Evolutionary conservation across 1,284 basidiomycete species (phyloP).

Genomic region (Volvariella surrecta): DNA sequence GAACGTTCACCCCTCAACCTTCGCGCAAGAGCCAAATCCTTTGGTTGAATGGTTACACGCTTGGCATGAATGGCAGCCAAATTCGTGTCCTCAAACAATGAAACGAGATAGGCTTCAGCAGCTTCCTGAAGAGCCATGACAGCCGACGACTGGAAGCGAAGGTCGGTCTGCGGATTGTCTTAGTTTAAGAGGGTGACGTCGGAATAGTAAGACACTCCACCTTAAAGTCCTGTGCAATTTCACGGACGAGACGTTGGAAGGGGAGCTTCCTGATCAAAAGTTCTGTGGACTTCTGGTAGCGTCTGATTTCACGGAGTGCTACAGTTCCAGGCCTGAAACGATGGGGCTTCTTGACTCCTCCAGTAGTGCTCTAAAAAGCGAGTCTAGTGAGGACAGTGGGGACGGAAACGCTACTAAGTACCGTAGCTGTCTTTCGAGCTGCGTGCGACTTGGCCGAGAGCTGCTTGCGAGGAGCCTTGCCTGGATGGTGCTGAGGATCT

Average conservation of each 20-base stretch:
- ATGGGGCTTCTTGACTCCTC: slow-evolving; percentile 78
- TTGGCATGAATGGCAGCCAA: slow-evolving; percentile 66
- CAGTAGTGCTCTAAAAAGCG: slow-evolving; percentile 35
- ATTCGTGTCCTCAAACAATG: slow-evolving; percentile 67
- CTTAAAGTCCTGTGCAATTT: slow-evolving; percentile 68
- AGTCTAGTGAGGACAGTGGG: slow-evolving; percentile 5
- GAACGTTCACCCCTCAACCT: slow-evolving; percentile 59
- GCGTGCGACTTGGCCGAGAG: slow-evolving; percentile 57
- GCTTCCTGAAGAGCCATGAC: slow-evolving; percentile 76
- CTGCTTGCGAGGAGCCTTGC: slow-evolving; percentile 55
- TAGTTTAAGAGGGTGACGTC: slow-evolving; percentile 2
- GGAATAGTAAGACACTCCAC: slow-evolving; percentile 24
- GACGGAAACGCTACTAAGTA: not conserved
- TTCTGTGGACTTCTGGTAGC: slow-evolving; percentile 79
- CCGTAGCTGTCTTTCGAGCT: slow-evolving; percentile 34
- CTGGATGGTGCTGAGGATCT: slow-evolving; percentile 18
- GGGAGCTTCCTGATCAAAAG: slow-evolving; percentile 69
- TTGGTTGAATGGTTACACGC: slow-evolving; percentile 63
- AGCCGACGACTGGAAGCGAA: slow-evolving; percentile 77
- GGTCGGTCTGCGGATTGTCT: slow-evolving; percentile 47
- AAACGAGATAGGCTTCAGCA: slow-evolving; percentile 71
- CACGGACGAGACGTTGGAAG: slow-evolving; percentile 69
- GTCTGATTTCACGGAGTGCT: slow-evolving; percentile 77
- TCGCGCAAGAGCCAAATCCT: slow-evolving; percentile 65
- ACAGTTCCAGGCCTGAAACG: slow-evolving; percentile 56